These are phyloP conservation scores for Hydrangea macrophylla DNA, from an alignment of 148 eudicot genomes.

Conservation along the genomic window DNA sequence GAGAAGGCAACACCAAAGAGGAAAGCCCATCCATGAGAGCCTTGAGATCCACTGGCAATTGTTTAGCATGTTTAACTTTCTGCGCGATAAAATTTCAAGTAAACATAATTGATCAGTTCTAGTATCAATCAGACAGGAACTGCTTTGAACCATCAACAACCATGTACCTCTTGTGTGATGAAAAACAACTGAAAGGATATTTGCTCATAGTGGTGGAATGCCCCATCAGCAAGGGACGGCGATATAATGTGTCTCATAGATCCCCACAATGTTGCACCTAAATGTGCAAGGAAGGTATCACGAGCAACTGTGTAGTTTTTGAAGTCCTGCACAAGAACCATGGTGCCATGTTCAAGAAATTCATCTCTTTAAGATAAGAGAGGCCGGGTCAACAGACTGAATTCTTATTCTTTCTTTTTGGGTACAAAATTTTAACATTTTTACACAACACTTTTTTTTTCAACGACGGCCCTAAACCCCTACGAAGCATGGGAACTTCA, in stretches of 20 bases:
- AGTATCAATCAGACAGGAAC: neutral
- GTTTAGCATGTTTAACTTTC: constrained; percentile 58
- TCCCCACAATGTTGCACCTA: constrained; percentile 94
- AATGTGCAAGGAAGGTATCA: constrained; percentile 83
- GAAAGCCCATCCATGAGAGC: constrained; percentile 79
- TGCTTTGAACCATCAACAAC: constrained; percentile 15
- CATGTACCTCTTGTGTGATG: constrained; percentile 76
- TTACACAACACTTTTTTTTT: no score
- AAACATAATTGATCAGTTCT: constrained; percentile 17
- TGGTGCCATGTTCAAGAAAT: constrained; percentile 9
- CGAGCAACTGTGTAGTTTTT: constrained; percentile 93
- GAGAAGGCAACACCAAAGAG: constrained; percentile 81
- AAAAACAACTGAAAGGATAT: constrained; percentile 91
- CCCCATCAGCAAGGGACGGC: constrained; percentile 89
- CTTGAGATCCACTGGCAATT: constrained; percentile 76
- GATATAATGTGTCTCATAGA: constrained; percentile 91
- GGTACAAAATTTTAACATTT: no score
- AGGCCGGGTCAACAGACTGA: no score
- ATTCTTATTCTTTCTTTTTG: neutral
- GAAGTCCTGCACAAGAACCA: constrained; percentile 56
- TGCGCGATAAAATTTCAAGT: constrained; percentile 31
- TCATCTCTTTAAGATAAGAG: constrained; percentile 4
- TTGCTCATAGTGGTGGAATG: constrained; percentile 86
- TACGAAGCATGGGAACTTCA: no score
- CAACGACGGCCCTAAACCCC: no score